A percentile compares a stretch with the other conserved stretches of the same genome.
phyloP scores from a whole-genome alignment of 352 stramenopile genomes.

The Phytophthora citricola region DNA sequence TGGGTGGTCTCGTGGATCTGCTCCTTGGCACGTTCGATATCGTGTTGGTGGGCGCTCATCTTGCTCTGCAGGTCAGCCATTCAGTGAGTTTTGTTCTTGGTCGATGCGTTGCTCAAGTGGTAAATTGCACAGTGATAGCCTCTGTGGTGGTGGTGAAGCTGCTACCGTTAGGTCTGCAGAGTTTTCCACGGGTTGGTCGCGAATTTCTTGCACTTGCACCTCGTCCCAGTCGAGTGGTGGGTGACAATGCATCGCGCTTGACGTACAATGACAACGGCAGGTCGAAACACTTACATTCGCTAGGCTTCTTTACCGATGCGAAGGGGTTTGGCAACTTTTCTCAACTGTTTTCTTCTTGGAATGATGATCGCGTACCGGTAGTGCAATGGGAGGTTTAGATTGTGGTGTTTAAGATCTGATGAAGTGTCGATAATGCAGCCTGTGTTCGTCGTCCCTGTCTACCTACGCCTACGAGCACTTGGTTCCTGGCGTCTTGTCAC shows the following conservation, averaged over 20 bases:
- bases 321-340: conserved; percentile 20
- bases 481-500: conserved; percentile 8
- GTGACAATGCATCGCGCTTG: conserved; percentile 21
- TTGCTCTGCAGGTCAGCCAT: conserved; percentile 39
- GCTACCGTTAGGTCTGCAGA: conserved; percentile 16
- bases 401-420: neutral
- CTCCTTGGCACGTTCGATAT: conserved; percentile 55
- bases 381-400: neutral
- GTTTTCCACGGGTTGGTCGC: conserved; percentile 19
- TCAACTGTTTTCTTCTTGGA: conserved; percentile 15
- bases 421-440: too few species aligned
- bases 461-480: conserved; percentile 17
- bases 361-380: neutral
- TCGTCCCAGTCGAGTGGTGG: conserved; percentile 32
- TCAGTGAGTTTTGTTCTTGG: conserved; percentile 13
- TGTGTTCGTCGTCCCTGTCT: neutral
- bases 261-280: conserved; percentile 22
- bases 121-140: conserved; percentile 40
- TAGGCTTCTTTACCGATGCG: conserved; percentile 13
- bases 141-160: neutral
- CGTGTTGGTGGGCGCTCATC: conserved; percentile 48
- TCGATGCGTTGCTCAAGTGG: conserved; percentile 20
- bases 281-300: conserved; percentile 1
- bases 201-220: conserved; percentile 19
- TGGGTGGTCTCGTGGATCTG: conserved; percentile 60